phyloP scores from a whole-genome alignment of 164 flowering plant genomes.

The Hamamelis virginiana region DNA sequence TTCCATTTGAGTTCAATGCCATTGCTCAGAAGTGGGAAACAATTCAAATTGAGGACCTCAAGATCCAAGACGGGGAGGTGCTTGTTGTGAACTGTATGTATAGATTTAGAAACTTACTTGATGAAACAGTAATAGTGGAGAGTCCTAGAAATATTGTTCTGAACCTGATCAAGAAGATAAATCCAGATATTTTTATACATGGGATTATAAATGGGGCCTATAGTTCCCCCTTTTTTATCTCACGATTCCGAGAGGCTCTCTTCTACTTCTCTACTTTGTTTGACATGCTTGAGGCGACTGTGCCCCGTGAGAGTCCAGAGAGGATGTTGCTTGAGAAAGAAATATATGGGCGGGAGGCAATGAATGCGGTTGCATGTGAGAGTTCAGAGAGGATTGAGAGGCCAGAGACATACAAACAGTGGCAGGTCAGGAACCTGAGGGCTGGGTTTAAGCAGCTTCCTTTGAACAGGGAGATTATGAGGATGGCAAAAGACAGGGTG shows the following conservation, averaged over 20 bases:
- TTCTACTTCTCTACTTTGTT: no score
- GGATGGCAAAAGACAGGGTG: no score
- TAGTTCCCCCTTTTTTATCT: no score
- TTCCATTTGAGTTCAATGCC: slow-evolving; percentile 36
- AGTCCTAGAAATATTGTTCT: slow-evolving; percentile 42
- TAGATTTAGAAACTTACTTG: slow-evolving; percentile 28
- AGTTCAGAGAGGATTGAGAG: slow-evolving; percentile 44
- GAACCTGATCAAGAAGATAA: slow-evolving; percentile 34
- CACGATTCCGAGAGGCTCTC: no score
- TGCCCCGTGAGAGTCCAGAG: no score
- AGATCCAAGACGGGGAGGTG: slow-evolving; percentile 29
- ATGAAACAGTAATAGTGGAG: slow-evolving; percentile 37
- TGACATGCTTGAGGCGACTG: no score
- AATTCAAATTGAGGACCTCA: slow-evolving; percentile 38
- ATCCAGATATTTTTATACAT: slow-evolving; percentile 34
- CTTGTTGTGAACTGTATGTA: slow-evolving; percentile 37
- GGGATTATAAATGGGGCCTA: slow-evolving; percentile 26
- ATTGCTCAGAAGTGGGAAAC: slow-evolving; percentile 55
- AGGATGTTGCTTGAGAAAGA: no score
- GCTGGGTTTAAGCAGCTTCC: no score
- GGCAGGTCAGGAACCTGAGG: no score
- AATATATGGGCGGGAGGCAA: slow-evolving; percentile 10
- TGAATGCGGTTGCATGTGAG: slow-evolving; percentile 48
- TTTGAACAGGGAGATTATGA: no score
- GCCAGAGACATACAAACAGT: slow-evolving; percentile 51